phyloP scores from a whole-genome alignment of 2,329 filamentous ascomycete genomes.

The Zasmidium citrigriseum region DNA sequence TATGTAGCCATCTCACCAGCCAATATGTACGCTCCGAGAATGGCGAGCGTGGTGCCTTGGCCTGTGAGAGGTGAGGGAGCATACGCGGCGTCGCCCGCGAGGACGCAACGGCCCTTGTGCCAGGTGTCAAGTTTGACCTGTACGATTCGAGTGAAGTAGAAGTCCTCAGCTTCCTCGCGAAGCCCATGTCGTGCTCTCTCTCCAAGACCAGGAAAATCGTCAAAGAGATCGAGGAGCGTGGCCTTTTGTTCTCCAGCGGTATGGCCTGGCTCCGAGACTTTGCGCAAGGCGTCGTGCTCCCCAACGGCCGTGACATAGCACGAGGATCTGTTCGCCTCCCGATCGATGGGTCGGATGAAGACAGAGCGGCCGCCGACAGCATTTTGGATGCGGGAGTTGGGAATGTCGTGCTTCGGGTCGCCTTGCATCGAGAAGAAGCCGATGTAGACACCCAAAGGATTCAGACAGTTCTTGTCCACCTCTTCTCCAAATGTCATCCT shows the following conservation, averaged over 20 bases:
- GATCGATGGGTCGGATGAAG: slow-evolving; percentile 22
- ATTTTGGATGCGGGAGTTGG: slow-evolving; percentile 16
- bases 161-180: slow-evolving; percentile 36
- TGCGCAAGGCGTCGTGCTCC: not conserved
- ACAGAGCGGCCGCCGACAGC: slow-evolving; percentile 19
- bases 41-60: slow-evolving; percentile 36
- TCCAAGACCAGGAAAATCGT: slow-evolving; percentile 14
- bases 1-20: slow-evolving; percentile 19
- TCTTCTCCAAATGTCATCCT: slow-evolving; percentile 14
- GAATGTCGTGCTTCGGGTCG: slow-evolving; percentile 16
- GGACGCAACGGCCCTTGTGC: slow-evolving; percentile 36
- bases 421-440: slow-evolving; percentile 32
- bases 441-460: slow-evolving; percentile 14
- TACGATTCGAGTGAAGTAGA: slow-evolving; percentile 47
- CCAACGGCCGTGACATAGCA: slow-evolving; percentile 13
- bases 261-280: slow-evolving; percentile 2
- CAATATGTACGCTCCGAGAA: slow-evolving; percentile 43
- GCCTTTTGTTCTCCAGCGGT: slow-evolving; percentile 14
- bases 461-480: slow-evolving; percentile 4
- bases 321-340: slow-evolving; percentile 8
- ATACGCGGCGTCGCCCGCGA: slow-evolving; percentile 44
- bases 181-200: slow-evolving; percentile 12
- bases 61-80: slow-evolving; percentile 38
- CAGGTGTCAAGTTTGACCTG: slow-evolving; percentile 41
- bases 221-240: slow-evolving; percentile 7